Percentiles rank a stretch among this genome's conserved stretches.
These are phyloP conservation scores for Boletus subparvulus DNA, from an alignment of 768 basidiomycete genomes.

Conservation along the genomic window DNA sequence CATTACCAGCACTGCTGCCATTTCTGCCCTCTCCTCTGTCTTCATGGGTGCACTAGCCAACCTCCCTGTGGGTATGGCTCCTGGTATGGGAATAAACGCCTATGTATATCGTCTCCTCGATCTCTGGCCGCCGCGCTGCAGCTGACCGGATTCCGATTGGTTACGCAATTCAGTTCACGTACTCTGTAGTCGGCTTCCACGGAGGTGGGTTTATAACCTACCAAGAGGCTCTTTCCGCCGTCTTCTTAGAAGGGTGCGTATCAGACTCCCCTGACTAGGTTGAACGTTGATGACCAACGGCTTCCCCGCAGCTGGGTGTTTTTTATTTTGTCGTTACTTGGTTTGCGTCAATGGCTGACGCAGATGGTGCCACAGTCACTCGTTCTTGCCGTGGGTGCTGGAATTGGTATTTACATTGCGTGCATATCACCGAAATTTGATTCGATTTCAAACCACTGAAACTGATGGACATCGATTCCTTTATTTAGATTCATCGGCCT, in stretches of 20 bases:
- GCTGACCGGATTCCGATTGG: neutral
- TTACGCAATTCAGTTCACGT: conserved; percentile 60
- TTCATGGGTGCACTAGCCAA: conserved; percentile 86
- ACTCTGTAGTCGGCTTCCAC: conserved; percentile 84
- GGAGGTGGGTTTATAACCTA: conserved; percentile 70
- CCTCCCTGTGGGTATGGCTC: conserved; percentile 84
- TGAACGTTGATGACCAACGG: neutral
- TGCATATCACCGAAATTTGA: conserved; percentile 36
- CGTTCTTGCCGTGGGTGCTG: conserved; percentile 80
- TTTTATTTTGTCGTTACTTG: conserved; percentile 73
- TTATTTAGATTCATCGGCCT: conserved; percentile 67
- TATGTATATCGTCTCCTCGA: conserved; percentile 51
- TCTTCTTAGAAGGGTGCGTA: conserved; percentile 82
- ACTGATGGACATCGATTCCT: conserved; percentile 13
- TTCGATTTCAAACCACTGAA: neutral
- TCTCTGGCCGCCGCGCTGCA: neutral
- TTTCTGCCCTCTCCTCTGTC: conserved; percentile 70
- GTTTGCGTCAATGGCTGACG: conserved; percentile 86
- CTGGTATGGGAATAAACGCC: conserved; percentile 80
- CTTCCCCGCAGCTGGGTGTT: conserved; percentile 65
- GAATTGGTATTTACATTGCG: conserved; percentile 88
- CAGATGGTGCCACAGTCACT: conserved; percentile 87
- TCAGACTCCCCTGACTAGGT: neutral
- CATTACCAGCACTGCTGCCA: conserved; percentile 79
- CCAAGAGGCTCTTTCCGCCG: conserved; percentile 77